Evolutionary conservation across 2,329 filamentous ascomycete genomes (phyloP).

Genomic region (Alternaria ventricosa): DNA sequence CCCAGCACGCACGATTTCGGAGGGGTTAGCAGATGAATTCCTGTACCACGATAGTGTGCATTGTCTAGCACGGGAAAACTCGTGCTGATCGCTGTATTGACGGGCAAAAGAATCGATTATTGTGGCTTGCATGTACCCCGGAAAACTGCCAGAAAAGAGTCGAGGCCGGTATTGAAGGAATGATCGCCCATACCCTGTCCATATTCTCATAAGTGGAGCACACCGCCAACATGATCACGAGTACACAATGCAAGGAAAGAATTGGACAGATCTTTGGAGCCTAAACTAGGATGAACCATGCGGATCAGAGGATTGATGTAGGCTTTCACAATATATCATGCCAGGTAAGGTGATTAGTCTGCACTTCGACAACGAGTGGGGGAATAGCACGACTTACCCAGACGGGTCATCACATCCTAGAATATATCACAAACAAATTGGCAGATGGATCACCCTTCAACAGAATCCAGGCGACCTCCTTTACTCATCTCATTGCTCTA

Average conservation of each 20-base stretch:
- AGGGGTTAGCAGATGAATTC: background rate
- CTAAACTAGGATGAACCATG: background rate
- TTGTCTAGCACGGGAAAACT: background rate
- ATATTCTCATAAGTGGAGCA: background rate
- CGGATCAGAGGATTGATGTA: background rate
- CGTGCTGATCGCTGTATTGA: constrained; percentile 1
- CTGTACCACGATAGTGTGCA: background rate
- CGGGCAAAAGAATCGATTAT: background rate
- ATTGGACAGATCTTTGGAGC: background rate
- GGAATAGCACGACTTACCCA: no score
- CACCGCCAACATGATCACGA: background rate
- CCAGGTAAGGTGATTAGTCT: background rate
- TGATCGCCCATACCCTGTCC: background rate
- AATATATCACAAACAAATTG: no score
- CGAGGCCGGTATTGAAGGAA: background rate
- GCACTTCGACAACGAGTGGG: no score
- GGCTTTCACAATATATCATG: background rate
- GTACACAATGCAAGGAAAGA: background rate
- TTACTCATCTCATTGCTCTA: no score
- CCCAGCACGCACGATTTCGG: background rate
- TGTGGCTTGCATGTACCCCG: background rate
- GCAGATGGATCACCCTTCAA: no score
- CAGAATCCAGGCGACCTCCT: no score
- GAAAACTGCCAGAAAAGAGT: background rate
- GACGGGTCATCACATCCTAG: no score